These are phyloP conservation scores for Tephrocybe sp. DNA, from an alignment of 768 basidiomycete species.

Conservation along the genomic window DNA sequence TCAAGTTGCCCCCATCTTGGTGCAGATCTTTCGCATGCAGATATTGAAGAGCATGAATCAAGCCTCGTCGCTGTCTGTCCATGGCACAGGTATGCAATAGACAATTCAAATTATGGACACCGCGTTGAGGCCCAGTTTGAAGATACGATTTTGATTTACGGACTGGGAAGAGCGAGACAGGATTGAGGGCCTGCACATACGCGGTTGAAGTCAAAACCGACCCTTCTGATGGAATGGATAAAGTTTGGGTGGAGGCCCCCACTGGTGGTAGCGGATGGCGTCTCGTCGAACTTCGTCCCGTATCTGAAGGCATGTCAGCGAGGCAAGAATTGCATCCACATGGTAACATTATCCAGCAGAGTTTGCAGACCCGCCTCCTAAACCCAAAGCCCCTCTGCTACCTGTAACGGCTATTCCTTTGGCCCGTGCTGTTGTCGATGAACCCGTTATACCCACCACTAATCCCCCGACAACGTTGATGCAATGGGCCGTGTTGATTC, in stretches of 20 bases:
- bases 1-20: conserved; percentile 79
- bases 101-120: background rate
- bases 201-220: conserved; percentile 48
- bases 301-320: conserved; percentile 60
- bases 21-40: conserved; percentile 78
- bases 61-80: conserved; percentile 70
- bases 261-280: conserved; percentile 54
- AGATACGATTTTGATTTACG: conserved; percentile 76
- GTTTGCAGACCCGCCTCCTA: conserved; percentile 69
- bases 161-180: conserved; percentile 70
- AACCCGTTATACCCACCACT: conserved; percentile 48
- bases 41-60: conserved; percentile 68
- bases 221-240: conserved; percentile 36
- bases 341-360: conserved; percentile 26
- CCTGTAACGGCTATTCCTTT: conserved; percentile 13
- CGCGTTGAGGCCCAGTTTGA: background rate
- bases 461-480: conserved; percentile 66
- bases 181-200: conserved; percentile 69
- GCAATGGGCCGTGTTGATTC: conserved; percentile 76
- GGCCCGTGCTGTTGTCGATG: conserved; percentile 23
- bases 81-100: conserved; percentile 61
- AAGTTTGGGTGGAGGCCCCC: conserved; percentile 63
- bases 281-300: conserved; percentile 66
- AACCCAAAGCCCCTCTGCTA: conserved; percentile 19
- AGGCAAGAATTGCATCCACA: background rate